Evolutionary conservation across 148 eudicot species (phyloP).

Genomic region (Polygonum maritimum): DNA sequence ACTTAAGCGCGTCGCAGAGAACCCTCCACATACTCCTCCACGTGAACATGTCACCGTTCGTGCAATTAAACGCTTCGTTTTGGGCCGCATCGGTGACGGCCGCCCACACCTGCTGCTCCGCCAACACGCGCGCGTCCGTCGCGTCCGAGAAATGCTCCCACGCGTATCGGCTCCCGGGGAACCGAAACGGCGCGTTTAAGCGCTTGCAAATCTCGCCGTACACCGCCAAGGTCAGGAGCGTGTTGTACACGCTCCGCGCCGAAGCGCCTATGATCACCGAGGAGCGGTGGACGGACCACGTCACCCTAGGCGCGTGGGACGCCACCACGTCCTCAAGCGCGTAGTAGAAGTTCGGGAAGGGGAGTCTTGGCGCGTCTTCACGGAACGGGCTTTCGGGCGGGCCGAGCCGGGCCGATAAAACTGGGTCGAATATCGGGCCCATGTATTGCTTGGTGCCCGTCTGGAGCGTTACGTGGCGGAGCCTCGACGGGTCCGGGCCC

Average conservation of each 20-base stretch:
- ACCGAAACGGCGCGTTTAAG: conserved; percentile 21
- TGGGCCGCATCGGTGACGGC: conserved; percentile 18
- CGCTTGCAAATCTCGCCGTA: conserved; percentile 41
- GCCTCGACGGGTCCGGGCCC: conserved; percentile 10
- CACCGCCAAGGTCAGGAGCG: conserved; percentile 19
- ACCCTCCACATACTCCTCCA: conserved; percentile 45
- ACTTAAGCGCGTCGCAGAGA: conserved; percentile 26
- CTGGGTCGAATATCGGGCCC: conserved; percentile 21
- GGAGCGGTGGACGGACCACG: conserved; percentile 31
- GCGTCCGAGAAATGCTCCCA: conserved; percentile 35
- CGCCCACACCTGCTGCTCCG: conserved; percentile 47
- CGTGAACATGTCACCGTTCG: conserved; percentile 43
- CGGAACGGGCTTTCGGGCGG: conserved; percentile 28
- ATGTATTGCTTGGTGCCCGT: conserved; percentile 35
- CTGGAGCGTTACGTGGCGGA: conserved; percentile 31
- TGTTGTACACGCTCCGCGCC: conserved; percentile 26
- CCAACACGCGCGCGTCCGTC: conserved; percentile 34
- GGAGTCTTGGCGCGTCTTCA: conserved; percentile 28
- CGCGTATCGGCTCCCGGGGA: conserved; percentile 23
- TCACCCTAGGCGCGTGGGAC: conserved; percentile 10
- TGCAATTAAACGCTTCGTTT: conserved; percentile 42
- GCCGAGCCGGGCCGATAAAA: background rate
- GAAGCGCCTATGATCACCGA: conserved; percentile 39
- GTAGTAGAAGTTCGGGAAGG: conserved; percentile 33
- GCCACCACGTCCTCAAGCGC: conserved; percentile 30